Percentiles rank a stretch among this genome's conserved stretches.
Conservation (phyloP, 768 basidiomycete species). For the Trametes meyenii region DNA sequence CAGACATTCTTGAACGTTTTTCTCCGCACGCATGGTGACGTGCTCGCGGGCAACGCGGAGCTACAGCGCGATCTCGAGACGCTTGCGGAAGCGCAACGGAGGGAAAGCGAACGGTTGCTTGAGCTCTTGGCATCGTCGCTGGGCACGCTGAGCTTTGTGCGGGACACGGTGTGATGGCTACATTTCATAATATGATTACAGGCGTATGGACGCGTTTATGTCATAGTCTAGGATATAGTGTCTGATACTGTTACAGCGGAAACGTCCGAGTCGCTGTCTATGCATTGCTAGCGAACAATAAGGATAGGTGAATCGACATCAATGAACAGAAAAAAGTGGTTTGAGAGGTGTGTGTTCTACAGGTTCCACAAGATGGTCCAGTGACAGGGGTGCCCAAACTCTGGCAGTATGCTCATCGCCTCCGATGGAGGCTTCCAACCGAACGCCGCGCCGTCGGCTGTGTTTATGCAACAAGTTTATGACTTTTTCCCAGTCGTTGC, state of each 20-base stretch:
- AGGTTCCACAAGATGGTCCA: conserved; percentile 3
- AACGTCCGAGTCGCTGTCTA: background rate
- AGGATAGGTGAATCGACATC: background rate
- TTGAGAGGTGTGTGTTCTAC: background rate
- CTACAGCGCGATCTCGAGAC: conserved; percentile 56
- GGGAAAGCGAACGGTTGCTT: conserved; percentile 77
- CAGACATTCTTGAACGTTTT: conserved; percentile 88
- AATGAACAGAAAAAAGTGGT: background rate
- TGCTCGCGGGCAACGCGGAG: conserved; percentile 72
- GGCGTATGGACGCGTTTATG: background rate
- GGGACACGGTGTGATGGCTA: conserved; percentile 54
- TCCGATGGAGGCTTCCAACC: conserved; percentile 13
- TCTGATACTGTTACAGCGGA: background rate
- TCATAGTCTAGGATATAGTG: background rate
- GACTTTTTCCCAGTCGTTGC: conserved; percentile 5
- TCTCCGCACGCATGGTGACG: conserved; percentile 81
- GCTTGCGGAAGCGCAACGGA: conserved; percentile 66
- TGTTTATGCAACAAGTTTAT: background rate
- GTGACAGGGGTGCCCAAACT: background rate
- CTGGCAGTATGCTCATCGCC: conserved; percentile 15
- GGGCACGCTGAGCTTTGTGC: conserved; percentile 76
- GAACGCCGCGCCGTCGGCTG: background rate
- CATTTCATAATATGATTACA: background rate
- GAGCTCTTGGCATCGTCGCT: conserved; percentile 74
- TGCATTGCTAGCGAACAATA: background rate